Evolutionary conservation across 2,329 filamentous ascomycete genomes (phyloP), one percentile per base, ranked within the genome.

Genomic region (Xylaria sp.): DNA sequence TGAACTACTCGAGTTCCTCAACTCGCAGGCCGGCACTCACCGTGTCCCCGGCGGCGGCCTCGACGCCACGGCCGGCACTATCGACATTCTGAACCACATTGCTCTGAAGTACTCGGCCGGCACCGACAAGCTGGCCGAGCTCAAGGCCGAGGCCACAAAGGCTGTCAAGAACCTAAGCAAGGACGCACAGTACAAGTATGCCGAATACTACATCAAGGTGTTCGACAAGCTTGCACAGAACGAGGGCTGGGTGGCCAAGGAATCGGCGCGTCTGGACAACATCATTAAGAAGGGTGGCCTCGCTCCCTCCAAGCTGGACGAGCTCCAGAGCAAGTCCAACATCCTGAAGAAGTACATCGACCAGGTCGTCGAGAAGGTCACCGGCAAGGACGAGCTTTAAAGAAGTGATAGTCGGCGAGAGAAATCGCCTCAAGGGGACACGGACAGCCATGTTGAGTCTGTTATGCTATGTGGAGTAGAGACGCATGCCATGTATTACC

Each of bases 171-270:
- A 82, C 60, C 80, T 96, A 61, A 88, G 91, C 82, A 90, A 87
- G 61, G 79, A 83, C 69, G 84, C 83, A 12, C 84, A 89, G 80
- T 81, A 91, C 81, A 93, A 93, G 85, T 97, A 95, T 78, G 93
- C 93, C 55, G 88, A 94, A 82, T 99, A 99, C 88, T 98, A 99
- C 81, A 85, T 96, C 79, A 93, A 93, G 79, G 94, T 97, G 63
- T 92, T 96, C 69, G 89, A 93, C 79, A 98, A 98, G 89, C 84
- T 96, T 71, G 86, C 84, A 78, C 85, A 90, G 80, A 97, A 92
- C 82, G 86, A 92, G 69, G 90, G 85, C 61, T 98, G 93, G 78
- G 93, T 90, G 57, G 84, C 88, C 78, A 98, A 97, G 89, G 95
- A 98, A 86, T 85, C 94, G 71, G 86, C 89, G 69, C 89, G 95